phyloP scores from a whole-genome alignment of 2,329 filamentous ascomycete species.

The Alternaria incomplexa region DNA sequence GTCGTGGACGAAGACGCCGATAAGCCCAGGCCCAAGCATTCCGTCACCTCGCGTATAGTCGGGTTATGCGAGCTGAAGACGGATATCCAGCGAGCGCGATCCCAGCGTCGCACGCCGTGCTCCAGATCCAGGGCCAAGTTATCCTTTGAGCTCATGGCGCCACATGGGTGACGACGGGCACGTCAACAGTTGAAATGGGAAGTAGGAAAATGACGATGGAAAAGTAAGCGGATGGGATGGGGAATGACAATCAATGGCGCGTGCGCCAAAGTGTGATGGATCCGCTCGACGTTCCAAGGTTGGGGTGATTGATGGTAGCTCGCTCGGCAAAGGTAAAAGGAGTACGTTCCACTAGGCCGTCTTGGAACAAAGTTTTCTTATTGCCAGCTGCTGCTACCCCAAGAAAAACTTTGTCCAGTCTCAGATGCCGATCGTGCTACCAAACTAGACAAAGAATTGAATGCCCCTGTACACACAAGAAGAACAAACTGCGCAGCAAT shows the following conservation, averaged over 20 bases:
- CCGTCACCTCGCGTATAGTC: conserved; percentile 47
- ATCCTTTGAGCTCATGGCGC: conserved; percentile 42
- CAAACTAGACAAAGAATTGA: conserved; percentile 15
- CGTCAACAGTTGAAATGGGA: conserved; percentile 1
- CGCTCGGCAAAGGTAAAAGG: conserved; percentile 35
- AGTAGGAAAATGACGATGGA: conserved; percentile 15
- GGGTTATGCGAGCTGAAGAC: conserved; percentile 47
- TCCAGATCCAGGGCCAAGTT: conserved; percentile 38
- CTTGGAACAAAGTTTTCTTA: conserved; percentile 36
- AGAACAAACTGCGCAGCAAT: conserved; percentile 2
- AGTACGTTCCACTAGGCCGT: conserved; percentile 34
- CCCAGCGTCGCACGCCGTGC: conserved; percentile 43
- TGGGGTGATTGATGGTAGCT: conserved; percentile 23
- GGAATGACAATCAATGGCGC: conserved; percentile 27
- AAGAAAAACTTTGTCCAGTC: conserved; percentile 31
- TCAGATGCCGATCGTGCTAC: conserved; percentile 31
- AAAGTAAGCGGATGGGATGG: conserved; percentile 21
- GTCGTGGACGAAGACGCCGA: conserved; percentile 44
- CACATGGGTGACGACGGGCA: conserved; percentile 21
- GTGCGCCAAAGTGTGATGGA: conserved; percentile 25
- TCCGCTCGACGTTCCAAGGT: conserved; percentile 13
- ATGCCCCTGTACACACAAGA: conserved; percentile 4
- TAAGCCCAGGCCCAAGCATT: conserved; percentile 44
- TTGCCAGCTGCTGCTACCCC: conserved; percentile 20
- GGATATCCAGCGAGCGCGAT: conserved; percentile 43